Conservation (phyloP, 2,329 filamentous ascomycete species). For the Xylariaceae sp. region DNA sequence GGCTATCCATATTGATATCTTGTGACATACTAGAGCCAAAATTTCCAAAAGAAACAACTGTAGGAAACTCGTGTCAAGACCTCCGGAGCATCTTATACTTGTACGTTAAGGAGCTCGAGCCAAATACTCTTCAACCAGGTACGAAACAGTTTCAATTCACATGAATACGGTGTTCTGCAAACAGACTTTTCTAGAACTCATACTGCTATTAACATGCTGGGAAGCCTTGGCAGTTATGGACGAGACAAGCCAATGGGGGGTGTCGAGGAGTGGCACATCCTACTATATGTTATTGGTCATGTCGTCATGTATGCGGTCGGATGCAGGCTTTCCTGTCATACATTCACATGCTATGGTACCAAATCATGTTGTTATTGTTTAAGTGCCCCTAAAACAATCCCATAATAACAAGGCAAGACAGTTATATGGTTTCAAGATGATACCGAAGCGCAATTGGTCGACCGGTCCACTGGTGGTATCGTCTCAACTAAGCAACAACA, state of each 20-base stretch:
- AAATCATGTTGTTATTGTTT: neutral
- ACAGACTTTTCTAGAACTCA: neutral
- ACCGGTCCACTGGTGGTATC: too few relatives aligned
- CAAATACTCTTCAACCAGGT: neutral
- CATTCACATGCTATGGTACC: neutral
- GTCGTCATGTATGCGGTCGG: neutral
- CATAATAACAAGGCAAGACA: too few relatives aligned
- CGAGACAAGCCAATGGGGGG: neutral
- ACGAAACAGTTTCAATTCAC: neutral
- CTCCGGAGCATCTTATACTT: neutral
- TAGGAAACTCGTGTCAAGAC: neutral
- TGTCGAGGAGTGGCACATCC: neutral
- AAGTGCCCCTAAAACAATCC: neutral
- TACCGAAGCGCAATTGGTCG: neutral
- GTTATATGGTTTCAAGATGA: neutral
- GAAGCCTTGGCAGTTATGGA: neutral
- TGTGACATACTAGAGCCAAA: neutral
- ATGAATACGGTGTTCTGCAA: neutral
- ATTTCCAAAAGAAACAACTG: neutral
- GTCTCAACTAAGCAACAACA: too few relatives aligned
- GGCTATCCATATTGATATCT: neutral
- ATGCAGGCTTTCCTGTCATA: neutral
- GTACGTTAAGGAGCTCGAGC: neutral
- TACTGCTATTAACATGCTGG: neutral
- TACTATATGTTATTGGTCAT: neutral